Conservation (phyloP, 1,284 basidiomycete genomes). For the Melampsora larici-populina region DNA sequence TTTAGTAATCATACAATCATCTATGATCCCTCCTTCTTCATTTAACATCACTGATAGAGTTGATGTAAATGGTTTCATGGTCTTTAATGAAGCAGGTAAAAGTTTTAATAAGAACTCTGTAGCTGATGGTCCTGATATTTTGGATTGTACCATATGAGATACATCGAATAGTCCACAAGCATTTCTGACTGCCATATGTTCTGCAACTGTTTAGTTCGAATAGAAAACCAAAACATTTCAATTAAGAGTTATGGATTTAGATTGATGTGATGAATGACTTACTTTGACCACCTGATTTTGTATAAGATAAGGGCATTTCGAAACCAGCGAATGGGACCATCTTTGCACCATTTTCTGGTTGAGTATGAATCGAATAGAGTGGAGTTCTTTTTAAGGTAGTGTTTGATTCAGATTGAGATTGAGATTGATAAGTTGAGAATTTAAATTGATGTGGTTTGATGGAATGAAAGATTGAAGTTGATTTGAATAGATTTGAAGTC, state of each 20-base stretch:
- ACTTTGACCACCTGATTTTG: conserved; percentile 74
- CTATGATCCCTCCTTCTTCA: conserved; percentile 85
- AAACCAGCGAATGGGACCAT: conserved; percentile 97
- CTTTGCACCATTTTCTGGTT: conserved; percentile 69
- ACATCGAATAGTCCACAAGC: conserved; percentile 92
- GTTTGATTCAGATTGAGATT: not conserved
- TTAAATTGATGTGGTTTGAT: too few relatives aligned
- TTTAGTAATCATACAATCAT: conserved; percentile 66
- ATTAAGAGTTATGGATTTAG: not conserved
- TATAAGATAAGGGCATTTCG: conserved; percentile 88
- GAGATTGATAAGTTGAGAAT: too few relatives aligned
- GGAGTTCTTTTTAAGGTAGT: conserved; percentile 64
- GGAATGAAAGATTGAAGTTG: too few relatives aligned
- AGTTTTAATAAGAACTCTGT: conserved; percentile 74
- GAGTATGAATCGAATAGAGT: conserved; percentile 84
- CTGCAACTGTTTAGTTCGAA: conserved; percentile 77
- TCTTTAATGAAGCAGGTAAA: conserved; percentile 63
- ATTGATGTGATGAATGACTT: conserved; percentile 6
- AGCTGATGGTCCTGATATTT: conserved; percentile 70
- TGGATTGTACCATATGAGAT: conserved; percentile 79
- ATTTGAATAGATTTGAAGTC: too few relatives aligned
- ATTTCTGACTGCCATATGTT: conserved; percentile 83
- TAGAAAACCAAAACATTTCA: not conserved
- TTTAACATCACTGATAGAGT: conserved; percentile 80
- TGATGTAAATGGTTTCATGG: conserved; percentile 67